Evolutionary conservation across 805 yeast species (phyloP).

Genomic region (Sugiyamaella boreocaroliniensis): DNA sequence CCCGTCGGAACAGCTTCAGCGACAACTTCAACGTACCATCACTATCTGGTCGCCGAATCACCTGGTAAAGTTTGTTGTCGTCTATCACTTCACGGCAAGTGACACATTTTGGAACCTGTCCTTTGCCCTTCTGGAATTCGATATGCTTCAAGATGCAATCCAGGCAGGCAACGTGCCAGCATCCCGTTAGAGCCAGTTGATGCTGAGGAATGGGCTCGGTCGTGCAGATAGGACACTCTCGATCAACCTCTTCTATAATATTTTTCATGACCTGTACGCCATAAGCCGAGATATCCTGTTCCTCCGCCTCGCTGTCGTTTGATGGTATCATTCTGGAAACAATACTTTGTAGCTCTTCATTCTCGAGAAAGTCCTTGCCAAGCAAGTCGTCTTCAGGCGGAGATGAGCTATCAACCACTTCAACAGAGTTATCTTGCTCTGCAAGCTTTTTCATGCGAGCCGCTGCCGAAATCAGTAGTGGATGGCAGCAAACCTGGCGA

Average conservation of each 20-base stretch:
- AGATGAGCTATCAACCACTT: not conserved
- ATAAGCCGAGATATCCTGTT: slow-evolving; percentile 11
- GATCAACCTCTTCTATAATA: slow-evolving; percentile 32
- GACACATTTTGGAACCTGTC: slow-evolving; percentile 56
- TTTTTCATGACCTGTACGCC: slow-evolving; percentile 25
- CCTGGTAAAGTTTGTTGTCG: slow-evolving; percentile 42
- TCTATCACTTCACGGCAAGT: slow-evolving; percentile 60
- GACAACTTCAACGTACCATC: slow-evolving; percentile 9
- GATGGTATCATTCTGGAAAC: slow-evolving; percentile 13
- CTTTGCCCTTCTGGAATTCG: slow-evolving; percentile 50
- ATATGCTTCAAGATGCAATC: slow-evolving; percentile 69
- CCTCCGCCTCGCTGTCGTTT: slow-evolving; percentile 14
- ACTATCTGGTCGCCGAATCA: slow-evolving; percentile 29
- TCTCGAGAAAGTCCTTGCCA: slow-evolving; percentile 16
- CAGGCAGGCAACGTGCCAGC: slow-evolving; percentile 77
- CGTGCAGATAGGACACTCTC: slow-evolving; percentile 84
- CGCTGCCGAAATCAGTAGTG: slow-evolving; percentile 46
- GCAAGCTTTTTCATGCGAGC: slow-evolving; percentile 11
- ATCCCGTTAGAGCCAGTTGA: slow-evolving; percentile 58
- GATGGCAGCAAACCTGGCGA: slow-evolving; percentile 85
- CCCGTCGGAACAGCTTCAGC: slow-evolving; percentile 28
- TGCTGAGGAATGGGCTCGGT: slow-evolving; percentile 51
- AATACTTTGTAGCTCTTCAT: slow-evolving; percentile 20
- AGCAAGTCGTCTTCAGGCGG: slow-evolving; percentile 11
- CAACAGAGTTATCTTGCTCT: slow-evolving; percentile 3